phyloP scores from a whole-genome alignment of 2,329 filamentous ascomycete genomes.

The Sphaerostilbella broomeana region DNA sequence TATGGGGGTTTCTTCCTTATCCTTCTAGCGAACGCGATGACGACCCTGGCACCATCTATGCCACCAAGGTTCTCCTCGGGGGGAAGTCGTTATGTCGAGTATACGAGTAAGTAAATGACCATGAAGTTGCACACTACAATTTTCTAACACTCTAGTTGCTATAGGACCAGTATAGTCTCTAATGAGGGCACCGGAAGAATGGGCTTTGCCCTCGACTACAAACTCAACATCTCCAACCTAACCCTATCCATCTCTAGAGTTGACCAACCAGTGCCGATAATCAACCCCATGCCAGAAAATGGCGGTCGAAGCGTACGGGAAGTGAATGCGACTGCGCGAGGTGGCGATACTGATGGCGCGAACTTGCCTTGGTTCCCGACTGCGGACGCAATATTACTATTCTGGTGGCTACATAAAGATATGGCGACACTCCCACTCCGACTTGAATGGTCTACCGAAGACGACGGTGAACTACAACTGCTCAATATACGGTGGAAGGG shows the following conservation, averaged over 20 bases:
- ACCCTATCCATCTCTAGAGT: neutral
- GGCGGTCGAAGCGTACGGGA: neutral
- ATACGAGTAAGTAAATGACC: neutral
- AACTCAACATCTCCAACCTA: neutral
- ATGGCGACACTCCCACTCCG: neutral
- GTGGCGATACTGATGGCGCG: conserved; percentile 1
- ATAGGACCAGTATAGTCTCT: neutral
- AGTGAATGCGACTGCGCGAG: neutral
- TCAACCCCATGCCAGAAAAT: neutral
- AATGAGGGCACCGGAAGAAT: neutral
- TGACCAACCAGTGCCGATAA: neutral
- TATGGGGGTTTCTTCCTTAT: conserved; percentile 1
- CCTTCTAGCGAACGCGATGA: neutral
- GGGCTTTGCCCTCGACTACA: conserved; percentile 1
- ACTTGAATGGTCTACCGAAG: neutral
- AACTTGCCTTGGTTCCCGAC: neutral
- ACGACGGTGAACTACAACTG: neutral
- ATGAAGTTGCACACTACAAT: no score
- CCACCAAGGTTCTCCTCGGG: neutral
- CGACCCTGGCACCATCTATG: neutral
- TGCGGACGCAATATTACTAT: neutral
- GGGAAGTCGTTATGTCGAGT: neutral
- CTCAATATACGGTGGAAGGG: neutral
- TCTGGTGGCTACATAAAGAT: neutral
- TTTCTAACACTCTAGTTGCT: neutral